Conservation (phyloP, 495 filamentous ascomycete species). For the Podospora conica region DNA sequence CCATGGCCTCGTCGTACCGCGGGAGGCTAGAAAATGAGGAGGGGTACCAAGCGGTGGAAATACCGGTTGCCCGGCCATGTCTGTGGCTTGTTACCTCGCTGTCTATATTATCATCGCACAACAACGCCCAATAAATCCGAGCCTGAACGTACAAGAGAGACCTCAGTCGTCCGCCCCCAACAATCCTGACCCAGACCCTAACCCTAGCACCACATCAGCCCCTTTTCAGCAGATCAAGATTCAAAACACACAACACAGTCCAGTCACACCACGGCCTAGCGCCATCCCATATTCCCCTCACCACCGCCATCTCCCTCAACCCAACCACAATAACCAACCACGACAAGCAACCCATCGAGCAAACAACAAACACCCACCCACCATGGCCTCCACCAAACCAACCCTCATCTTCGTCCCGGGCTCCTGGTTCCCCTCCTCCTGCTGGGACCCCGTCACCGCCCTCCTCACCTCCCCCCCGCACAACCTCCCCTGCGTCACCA, state of each 20-base stretch:
- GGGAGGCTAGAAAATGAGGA: not conserved
- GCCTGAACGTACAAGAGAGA: not conserved
- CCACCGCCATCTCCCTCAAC: not conserved
- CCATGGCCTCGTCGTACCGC: not conserved
- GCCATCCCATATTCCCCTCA: not conserved
- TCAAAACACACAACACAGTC: no score
- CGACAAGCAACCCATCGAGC: not conserved
- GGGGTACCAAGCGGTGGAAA: not conserved
- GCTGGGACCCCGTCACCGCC: conserved; percentile 29
- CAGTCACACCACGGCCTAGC: no score
- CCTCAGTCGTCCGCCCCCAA: not conserved
- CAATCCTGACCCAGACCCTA: not conserved
- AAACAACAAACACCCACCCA: not conserved
- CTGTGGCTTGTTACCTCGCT: not conserved
- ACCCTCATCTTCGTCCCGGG: conserved; percentile 43
- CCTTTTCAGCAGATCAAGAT: no score
- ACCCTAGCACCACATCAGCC: not conserved
- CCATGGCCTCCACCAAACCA: conserved; percentile 17
- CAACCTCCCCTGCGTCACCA: conserved; percentile 24
- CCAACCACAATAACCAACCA: not conserved
- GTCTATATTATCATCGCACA: not conserved
- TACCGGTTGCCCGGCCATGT: not conserved
- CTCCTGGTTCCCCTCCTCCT: conserved; percentile 39
- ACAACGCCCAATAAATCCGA: not conserved
- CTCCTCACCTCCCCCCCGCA: conserved; percentile 33